These are phyloP conservation scores for Teratosphaeria destructans DNA, from an alignment of 2,329 filamentous ascomycete species.

Conservation along the genomic window DNA sequence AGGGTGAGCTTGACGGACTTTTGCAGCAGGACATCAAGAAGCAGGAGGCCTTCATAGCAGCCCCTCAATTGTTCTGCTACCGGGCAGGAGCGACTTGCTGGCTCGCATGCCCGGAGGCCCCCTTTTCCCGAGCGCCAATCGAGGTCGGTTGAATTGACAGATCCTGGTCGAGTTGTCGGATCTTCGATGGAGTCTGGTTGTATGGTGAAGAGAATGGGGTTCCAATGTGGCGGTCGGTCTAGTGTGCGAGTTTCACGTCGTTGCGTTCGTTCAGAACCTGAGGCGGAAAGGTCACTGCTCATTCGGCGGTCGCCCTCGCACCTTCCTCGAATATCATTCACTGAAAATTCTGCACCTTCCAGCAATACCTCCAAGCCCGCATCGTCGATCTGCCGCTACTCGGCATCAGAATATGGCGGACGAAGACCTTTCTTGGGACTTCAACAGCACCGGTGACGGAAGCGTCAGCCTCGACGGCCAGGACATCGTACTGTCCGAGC, in stretches of 20 bases:
- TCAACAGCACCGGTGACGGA: not conserved
- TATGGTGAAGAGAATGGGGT: not conserved
- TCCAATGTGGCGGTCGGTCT: not conserved
- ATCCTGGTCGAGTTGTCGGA: too few species aligned
- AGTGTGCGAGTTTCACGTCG: not conserved
- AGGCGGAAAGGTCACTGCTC: not conserved
- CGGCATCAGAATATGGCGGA: not conserved
- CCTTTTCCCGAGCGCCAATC: too few species aligned
- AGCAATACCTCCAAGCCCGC: not conserved
- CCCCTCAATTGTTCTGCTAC: too few species aligned
- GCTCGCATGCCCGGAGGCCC: too few species aligned
- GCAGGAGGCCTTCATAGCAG: too few species aligned
- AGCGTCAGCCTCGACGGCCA: not conserved
- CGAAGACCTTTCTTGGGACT: not conserved
- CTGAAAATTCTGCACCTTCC: not conserved
- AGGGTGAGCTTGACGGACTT: not conserved
- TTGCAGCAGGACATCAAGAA: too few species aligned
- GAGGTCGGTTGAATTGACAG: too few species aligned
- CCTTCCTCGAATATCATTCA: not conserved
- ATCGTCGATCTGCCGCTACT: not conserved
- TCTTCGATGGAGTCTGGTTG: not conserved
- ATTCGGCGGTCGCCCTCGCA: not conserved
- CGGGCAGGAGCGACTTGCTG: too few species aligned
- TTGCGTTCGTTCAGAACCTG: not conserved
- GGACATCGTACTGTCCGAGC: slow-evolving; percentile 1